Base-by-base conservation (phyloP, 2,329 filamentous ascomycete genomes). In the Ophiocordyceps australis region DNA sequence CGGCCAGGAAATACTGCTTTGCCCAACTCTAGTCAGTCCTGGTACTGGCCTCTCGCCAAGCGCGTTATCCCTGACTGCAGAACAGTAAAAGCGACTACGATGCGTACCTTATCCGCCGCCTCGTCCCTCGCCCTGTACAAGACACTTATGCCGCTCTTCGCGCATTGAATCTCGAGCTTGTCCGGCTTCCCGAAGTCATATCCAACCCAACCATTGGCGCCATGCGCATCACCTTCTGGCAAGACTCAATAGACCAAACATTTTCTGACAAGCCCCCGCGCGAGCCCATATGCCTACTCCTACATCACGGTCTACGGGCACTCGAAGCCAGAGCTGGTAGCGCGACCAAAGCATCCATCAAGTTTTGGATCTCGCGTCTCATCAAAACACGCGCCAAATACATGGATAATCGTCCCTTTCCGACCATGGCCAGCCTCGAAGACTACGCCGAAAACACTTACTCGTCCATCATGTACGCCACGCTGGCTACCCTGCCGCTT, bases 221-320 rank as follows among this genome's bases (percentile, higher is more conserved):
- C 27, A 72, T 95, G 62, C 82, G 89, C 35, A 75, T 93, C 51
- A 81, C 93, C 48, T 95, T 95, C 58, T 95, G 89, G 80, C 71
- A 80, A 25, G 85, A 95, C 39, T 72, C 80, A 5, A 58, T 98
- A 26, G 66, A 75, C 28, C 74, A 75, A 32, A 77, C 80, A 2
- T 76, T 94, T 32, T 63, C 75, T 2, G 78, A 77, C 17, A 58
- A 61, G 1, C 85, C 89, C 2, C 83, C 85, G 2, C 81, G 83
- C 41, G 85, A 98, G 46, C 89, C 89, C 14, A 80, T 94, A 22
- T 86, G 85, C 30, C 67, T 93, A 17, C 60, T 95, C 5, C 62
- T 98, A 2, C 65, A 81, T 33, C 67, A 74, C 30, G 77, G 77
- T 14, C 63, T 91, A 11, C 58, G 65, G 6, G 63, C 70, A 34